Conservation (phyloP, 169 alveolate genomes). For the Cryptosporidium xiaoi region DNA sequence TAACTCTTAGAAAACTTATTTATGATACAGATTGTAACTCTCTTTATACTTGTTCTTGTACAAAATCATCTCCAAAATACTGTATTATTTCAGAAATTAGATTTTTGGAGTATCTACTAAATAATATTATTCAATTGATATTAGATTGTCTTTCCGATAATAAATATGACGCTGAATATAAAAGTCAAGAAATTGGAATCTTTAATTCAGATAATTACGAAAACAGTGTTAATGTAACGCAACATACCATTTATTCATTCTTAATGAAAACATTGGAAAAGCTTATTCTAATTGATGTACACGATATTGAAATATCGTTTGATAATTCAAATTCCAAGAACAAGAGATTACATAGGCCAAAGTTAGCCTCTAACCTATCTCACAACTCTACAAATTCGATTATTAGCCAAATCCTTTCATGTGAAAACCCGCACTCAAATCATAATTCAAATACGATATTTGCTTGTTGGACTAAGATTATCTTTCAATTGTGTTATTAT, state of each 20-base stretch:
- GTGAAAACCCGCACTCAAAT: neutral
- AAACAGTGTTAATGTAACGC: conserved; percentile 42
- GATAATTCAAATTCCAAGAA: neutral
- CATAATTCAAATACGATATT: neutral
- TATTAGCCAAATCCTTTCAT: neutral
- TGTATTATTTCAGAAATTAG: neutral
- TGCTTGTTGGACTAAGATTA: neutral
- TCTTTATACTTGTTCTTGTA: conserved; percentile 18
- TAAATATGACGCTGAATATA: conserved; percentile 65
- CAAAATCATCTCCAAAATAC: neutral
- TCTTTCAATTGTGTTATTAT: conserved; percentile 17
- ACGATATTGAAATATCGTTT: conserved; percentile 8
- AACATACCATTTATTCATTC: conserved; percentile 58
- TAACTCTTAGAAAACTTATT: conserved; percentile 46
- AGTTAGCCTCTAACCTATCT: neutral
- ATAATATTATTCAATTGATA: conserved; percentile 9
- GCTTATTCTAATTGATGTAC: conserved; percentile 39
- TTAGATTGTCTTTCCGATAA: conserved; percentile 28
- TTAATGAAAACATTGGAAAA: conserved; percentile 34
- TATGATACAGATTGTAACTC: conserved; percentile 57
- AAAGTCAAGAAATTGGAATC: conserved; percentile 41
- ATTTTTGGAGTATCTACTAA: conserved; percentile 13
- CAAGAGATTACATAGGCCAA: neutral
- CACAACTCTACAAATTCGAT: neutral
- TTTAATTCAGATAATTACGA: conserved; percentile 21